Evolutionary conservation across 192 early-diverging fungal genomes (phyloP).

Genomic region (Linnemannia schmuckeri): DNA sequence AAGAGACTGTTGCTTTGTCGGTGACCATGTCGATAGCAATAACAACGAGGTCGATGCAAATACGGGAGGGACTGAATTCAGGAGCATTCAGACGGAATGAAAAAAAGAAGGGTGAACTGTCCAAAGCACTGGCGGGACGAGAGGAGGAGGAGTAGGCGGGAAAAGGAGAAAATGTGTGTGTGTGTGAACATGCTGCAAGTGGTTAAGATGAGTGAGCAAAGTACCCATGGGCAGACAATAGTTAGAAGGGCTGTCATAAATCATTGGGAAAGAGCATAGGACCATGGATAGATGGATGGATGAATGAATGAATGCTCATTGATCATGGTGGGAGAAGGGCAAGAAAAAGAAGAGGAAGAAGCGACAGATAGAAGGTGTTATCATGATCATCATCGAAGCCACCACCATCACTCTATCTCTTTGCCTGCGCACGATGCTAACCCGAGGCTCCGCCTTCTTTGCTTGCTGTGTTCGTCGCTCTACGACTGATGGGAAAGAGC

Average conservation of each 20-base stretch:
- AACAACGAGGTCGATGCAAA: neutral
- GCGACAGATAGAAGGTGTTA: too few relatives aligned
- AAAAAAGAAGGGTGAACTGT: slow-evolving; percentile 5
- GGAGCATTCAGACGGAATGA: slow-evolving; percentile 6
- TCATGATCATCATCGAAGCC: too few relatives aligned
- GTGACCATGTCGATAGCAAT: neutral
- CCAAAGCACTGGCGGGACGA: neutral
- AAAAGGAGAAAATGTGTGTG: neutral
- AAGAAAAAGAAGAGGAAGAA: neutral
- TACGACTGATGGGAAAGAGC: neutral
- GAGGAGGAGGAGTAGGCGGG: neutral
- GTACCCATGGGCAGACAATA: neutral
- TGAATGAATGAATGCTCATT: neutral
- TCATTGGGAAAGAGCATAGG: neutral
- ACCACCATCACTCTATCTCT: neutral
- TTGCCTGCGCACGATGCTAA: neutral
- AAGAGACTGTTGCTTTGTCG: neutral
- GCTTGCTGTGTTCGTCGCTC: neutral
- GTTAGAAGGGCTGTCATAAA: neutral
- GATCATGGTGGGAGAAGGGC: neutral
- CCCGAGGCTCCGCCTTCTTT: too few relatives aligned
- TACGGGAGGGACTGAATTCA: slow-evolving; percentile 1
- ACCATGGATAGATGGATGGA: neutral
- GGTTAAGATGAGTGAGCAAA: neutral
- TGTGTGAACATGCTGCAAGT: neutral